These are phyloP conservation scores for Globisporangium heterothallicum DNA, from an alignment of 352 stramenopile genomes.

Conservation along the genomic window DNA sequence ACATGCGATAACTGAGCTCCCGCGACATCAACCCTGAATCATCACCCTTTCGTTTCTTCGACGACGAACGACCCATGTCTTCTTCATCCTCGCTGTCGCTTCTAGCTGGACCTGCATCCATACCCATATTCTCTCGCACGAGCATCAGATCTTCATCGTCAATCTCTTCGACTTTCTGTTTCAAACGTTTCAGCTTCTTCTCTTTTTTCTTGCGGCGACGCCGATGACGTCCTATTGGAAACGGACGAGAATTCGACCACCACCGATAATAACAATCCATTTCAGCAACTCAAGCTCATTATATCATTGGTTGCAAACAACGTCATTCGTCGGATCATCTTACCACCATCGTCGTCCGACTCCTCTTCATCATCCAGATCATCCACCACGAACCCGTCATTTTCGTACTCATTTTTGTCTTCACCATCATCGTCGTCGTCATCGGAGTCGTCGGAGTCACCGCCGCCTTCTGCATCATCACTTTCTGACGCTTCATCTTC, in stretches of 20 bases:
- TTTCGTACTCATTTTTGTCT: conserved; percentile 87
- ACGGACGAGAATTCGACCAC: neutral
- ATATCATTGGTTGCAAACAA: neutral
- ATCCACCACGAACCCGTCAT: conserved; percentile 86
- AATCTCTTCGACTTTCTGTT: conserved; percentile 85
- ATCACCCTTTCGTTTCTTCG: conserved; percentile 65
- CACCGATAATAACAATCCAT: conserved; percentile 8
- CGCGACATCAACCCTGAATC: conserved; percentile 81
- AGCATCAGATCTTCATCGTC: conserved; percentile 87
- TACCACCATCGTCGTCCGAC: conserved; percentile 68
- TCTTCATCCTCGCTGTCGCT: conserved; percentile 77
- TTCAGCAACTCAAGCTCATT: neutral
- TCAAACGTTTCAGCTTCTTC: conserved; percentile 82
- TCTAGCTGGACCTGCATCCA: conserved; percentile 66
- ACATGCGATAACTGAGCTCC: conserved; percentile 87
- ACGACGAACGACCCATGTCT: conserved; percentile 57
- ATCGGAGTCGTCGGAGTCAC: conserved; percentile 60
- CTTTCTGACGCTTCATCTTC: conserved; percentile 88
- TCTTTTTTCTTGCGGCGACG: conserved; percentile 81
- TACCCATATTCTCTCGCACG: conserved; percentile 86
- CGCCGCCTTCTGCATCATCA: conserved; percentile 52
- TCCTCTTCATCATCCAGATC: conserved; percentile 73
- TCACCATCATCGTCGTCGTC: conserved; percentile 83
- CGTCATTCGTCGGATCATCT: conserved; percentile 9
- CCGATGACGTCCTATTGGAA: conserved; percentile 43